Evolutionary conservation across 208 protist genomes (phyloP).

Genomic region (Leishmania martiniquensis): DNA sequence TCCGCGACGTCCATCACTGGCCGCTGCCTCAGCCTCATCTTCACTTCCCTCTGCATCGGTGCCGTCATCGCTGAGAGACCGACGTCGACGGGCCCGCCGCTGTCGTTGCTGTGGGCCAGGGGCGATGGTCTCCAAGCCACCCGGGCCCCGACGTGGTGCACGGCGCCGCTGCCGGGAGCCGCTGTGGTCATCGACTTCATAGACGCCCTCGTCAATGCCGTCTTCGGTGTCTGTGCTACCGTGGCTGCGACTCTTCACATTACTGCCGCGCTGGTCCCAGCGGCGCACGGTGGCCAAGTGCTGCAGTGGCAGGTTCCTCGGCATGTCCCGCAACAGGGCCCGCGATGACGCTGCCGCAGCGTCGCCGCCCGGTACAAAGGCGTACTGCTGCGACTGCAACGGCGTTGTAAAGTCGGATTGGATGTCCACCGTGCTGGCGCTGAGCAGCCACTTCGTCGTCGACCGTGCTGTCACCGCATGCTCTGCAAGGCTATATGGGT

Average conservation of each 20-base stretch:
- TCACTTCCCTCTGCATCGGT: not conserved
- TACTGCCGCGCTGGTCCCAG: constrained; percentile 16
- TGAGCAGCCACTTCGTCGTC: not conserved
- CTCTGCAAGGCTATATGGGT: not conserved
- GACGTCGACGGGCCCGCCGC: not conserved
- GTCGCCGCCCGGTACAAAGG: constrained; percentile 21
- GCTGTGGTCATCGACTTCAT: not conserved
- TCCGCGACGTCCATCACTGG: not conserved
- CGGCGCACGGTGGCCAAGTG: constrained; percentile 25
- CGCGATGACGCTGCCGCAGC: constrained; percentile 3
- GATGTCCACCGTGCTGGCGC: constrained; percentile 35
- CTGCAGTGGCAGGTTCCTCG: constrained; percentile 47
- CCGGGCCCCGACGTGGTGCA: not conserved
- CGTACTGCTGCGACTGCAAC: constrained; percentile 28
- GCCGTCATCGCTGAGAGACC: not conserved
- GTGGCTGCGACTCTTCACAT: not conserved
- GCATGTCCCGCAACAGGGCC: constrained; percentile 46
- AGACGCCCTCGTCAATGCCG: not conserved
- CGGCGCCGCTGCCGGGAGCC: not conserved
- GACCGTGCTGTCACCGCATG: not conserved
- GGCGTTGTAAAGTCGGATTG: constrained; percentile 20
- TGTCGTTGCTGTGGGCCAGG: constrained; percentile 22
- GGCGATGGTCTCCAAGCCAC: constrained; percentile 10
- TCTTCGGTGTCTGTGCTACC: not conserved
- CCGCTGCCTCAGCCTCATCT: not conserved